These are phyloP conservation scores for Mortierella polycephala DNA, from an alignment of 371 early-diverging fungal genomes.

Conservation along the genomic window DNA sequence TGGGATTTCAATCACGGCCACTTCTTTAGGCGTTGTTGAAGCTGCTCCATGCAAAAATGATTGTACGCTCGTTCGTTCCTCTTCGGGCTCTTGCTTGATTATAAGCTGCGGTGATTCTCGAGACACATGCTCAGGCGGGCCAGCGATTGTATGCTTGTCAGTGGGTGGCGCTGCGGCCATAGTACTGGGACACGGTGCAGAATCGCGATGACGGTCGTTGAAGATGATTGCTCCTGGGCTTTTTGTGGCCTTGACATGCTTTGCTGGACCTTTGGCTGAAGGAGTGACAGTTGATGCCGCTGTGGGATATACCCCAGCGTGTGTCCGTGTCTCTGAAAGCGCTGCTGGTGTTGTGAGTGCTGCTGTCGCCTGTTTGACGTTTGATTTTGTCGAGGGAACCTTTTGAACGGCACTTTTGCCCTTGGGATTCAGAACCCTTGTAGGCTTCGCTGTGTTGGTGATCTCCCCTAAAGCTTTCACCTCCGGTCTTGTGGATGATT, in stretches of 20 bases:
- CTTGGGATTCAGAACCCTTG: conserved; percentile 1
- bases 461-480: conserved; percentile 16
- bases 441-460: conserved; percentile 18
- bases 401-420: conserved; percentile 10
- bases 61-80: no score
- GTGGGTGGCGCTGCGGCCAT: no score
- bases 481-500: neutral
- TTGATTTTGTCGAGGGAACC: neutral
- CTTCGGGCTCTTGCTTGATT: neutral
- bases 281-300: neutral
- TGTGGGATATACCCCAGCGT: neutral
- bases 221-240: neutral
- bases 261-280: neutral
- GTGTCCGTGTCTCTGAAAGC: neutral
- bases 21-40: no score
- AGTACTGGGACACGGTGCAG: no score
- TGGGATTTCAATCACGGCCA: conserved; percentile 6
- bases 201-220: no score
- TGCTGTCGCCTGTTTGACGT: neutral
- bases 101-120: no score
- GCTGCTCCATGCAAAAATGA: no score
- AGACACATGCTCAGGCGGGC: no score
- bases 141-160: no score
- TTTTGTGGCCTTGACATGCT: neutral
- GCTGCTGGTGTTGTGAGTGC: neutral